Base-by-base conservation (phyloP, 2,329 filamentous ascomycete genomes). In the Emmonsiellopsis sp. region DNA sequence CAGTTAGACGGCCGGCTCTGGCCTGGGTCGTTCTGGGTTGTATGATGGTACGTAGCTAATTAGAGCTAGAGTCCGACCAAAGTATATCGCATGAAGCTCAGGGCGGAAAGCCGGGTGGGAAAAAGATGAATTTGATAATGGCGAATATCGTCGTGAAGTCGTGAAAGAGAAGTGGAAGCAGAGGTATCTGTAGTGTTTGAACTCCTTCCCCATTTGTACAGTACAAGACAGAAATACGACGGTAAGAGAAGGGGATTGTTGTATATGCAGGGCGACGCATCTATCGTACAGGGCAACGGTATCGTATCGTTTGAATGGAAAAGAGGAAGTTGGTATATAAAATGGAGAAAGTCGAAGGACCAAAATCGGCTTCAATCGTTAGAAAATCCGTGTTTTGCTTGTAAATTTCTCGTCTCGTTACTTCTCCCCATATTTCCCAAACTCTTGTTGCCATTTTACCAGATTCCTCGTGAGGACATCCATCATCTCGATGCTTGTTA, bases 401-500 rank as follows among this genome's bases (percentile, higher is more conserved):
- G 13, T 38, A 42, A n/a, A 30, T 40, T 20, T 31, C 47, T 13
- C 35, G n/a, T 15, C 34, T 52, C 54, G 57, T 69, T 65, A 74
- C 61, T 74, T 73, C 58, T 79, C 76, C 15, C 75, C 75, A 57
- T 73, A 75, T 59, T 77, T 76, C 43, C 77, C 76, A 67, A 73
- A 90, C 63, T 87, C 81, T 59, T 86, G 85, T 72, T 95, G 89
- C 89, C 89, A 95, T 63, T 87, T 86, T 60, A 92, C 81, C 63
- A 95, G 78, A 66, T 90, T 84, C 57, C 86, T 79, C 57, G 86
- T 91, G 67, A 95, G 71, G 61, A 83, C 79, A 67, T 94, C 89
- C 88, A 94, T 94, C 88, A 95, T 94, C 70, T 94, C 88, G 58
- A 88, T 76, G 61, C 86, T 90, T 54, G 76, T 87, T 58, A 95